Evolutionary conservation across 1,139 yeast species (phyloP).

Genomic region (Saccharomyces hybrid): DNA sequence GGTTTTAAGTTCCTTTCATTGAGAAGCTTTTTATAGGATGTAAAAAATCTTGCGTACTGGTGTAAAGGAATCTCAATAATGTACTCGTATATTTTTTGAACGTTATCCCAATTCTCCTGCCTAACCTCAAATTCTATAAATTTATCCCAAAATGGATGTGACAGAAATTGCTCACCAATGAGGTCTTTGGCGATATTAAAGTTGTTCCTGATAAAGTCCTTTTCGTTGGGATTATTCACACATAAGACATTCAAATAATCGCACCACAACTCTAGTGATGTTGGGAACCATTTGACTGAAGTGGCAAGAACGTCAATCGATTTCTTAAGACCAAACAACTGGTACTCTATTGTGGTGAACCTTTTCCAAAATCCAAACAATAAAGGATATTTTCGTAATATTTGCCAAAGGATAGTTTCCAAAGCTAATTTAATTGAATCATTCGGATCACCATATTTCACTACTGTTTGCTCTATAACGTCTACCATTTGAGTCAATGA

Average conservation of each 20-base stretch:
- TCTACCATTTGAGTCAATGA: constrained; percentile 25
- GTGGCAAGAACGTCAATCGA: constrained; percentile 43
- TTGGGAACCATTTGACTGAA: constrained; percentile 46
- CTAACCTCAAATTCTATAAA: constrained; percentile 43
- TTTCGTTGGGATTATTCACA: constrained; percentile 32
- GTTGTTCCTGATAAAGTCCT: constrained; percentile 33
- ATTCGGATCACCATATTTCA: constrained; percentile 33
- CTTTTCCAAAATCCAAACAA: constrained; percentile 55
- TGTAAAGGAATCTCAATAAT: constrained; percentile 53
- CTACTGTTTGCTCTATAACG: constrained; percentile 28
- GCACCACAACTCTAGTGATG: constrained; percentile 57
- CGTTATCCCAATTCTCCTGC: constrained; percentile 22
- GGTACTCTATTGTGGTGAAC: constrained; percentile 47
- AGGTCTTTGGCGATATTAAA: constrained; percentile 37
- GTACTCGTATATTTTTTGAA: constrained; percentile 37
- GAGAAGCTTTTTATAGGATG: constrained; percentile 40
- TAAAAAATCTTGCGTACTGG: constrained; percentile 60
- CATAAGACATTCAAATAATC: constrained; percentile 51
- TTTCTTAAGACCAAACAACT: constrained; percentile 45
- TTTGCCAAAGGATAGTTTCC: constrained; percentile 33
- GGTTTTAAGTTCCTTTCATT: constrained; percentile 22
- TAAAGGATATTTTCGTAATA: constrained; percentile 48
- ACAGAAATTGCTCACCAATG: constrained; percentile 51
- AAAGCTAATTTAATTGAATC: constrained; percentile 28
- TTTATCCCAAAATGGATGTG: constrained; percentile 62